These are phyloP conservation scores for Kwoniella sp. DNA, from an alignment of 768 basidiomycete species.

Conservation along the genomic window DNA sequence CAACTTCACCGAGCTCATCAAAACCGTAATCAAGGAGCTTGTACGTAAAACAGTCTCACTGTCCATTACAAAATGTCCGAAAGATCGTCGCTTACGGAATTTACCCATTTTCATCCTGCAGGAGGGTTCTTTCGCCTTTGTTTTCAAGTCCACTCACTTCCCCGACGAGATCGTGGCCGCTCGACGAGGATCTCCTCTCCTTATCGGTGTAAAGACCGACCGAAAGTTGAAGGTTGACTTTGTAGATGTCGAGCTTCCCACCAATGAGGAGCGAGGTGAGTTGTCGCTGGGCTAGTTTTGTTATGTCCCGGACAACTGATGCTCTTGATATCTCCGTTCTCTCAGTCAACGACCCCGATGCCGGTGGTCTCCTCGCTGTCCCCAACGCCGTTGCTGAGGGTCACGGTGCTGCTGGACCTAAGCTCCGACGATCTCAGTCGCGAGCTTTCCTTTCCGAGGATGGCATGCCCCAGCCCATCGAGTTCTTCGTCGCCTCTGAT, in stretches of 20 bases:
- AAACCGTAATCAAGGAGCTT: constrained; percentile 93
- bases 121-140: constrained; percentile 98
- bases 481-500: constrained; percentile 98
- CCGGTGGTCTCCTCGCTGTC: constrained; percentile 63
- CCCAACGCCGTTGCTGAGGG: constrained; percentile 60
- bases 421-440: constrained; percentile 89
- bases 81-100: neutral
- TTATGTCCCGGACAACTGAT: neutral
- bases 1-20: constrained; percentile 87
- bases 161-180: constrained; percentile 95
- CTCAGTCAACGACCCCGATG: constrained; percentile 56
- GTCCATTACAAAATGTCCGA: neutral
- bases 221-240: constrained; percentile 99
- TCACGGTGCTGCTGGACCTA: constrained; percentile 61
- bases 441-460: constrained; percentile 98
- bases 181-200: constrained; percentile 91
- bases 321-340: too few relatives aligned
- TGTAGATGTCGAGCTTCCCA: constrained; percentile 88
- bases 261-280: constrained; percentile 62
- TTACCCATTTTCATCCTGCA: constrained; percentile 25
- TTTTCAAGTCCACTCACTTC: constrained; percentile 95
- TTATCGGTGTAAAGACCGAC: constrained; percentile 99
- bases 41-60: constrained; percentile 43
- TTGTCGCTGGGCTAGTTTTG: neutral
- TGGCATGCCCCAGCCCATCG: constrained; percentile 96